Percentiles rank a stretch among this genome's conserved stretches.
Evolutionary conservation across 2,329 filamentous ascomycete species (phyloP).

Genomic region (Fusarium phyllophilum): DNA sequence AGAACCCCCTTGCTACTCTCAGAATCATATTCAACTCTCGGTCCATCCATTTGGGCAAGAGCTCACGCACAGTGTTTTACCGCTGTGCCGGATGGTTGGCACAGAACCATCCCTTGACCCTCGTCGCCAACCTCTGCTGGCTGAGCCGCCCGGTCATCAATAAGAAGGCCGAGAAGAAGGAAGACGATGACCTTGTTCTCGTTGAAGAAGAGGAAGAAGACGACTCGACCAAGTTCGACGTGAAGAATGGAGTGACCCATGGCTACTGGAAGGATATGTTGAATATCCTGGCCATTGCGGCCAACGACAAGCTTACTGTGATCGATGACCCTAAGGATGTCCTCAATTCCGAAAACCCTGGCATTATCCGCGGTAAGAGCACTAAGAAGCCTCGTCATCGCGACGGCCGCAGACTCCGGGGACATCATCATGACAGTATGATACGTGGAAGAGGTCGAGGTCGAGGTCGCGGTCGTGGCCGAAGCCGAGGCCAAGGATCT

Average conservation of each 20-base stretch:
- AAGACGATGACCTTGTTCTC: conserved; percentile 50
- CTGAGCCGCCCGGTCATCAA: conserved; percentile 64
- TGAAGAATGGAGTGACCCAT: conserved; percentile 61
- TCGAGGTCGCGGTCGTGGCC: neutral
- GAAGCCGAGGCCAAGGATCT: neutral
- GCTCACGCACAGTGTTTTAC: conserved; percentile 60
- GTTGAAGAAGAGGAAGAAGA: conserved; percentile 50
- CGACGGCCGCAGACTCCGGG: neutral
- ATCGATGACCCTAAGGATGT: conserved; percentile 53
- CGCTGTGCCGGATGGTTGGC: conserved; percentile 66
- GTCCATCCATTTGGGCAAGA: conserved; percentile 70
- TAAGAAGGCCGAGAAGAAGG: conserved; percentile 59
- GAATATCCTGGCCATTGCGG: conserved; percentile 64
- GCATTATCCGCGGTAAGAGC: conserved; percentile 39
- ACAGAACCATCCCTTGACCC: conserved; percentile 63
- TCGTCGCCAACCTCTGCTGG: conserved; percentile 65
- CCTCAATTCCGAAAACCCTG: conserved; percentile 51
- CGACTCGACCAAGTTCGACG: conserved; percentile 52
- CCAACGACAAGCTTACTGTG: conserved; percentile 57
- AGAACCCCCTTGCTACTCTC: conserved; percentile 60
- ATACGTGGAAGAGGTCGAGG: neutral
- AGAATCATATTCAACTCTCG: conserved; percentile 70
- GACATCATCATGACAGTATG: neutral
- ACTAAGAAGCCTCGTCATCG: neutral
- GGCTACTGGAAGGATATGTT: conserved; percentile 72